Percentiles rank a stretch among this genome's conserved stretches.
Conservation (phyloP, 257 asterid genomes). For the Fraxinus anomala region DNA sequence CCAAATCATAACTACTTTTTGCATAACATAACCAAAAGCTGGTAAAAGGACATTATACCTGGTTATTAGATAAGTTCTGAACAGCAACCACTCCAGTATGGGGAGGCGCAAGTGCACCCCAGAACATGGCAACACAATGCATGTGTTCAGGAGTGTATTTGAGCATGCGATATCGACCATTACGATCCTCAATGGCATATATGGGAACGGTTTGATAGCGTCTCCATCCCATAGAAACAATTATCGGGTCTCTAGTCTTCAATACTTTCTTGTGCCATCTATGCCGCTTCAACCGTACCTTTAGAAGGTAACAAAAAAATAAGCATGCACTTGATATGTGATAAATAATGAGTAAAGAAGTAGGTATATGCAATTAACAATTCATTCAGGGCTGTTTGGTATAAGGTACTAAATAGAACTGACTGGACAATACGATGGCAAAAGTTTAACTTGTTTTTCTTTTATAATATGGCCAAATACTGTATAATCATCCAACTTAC, state of each 20-base stretch:
- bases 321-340: slow-evolving; percentile 1
- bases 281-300: slow-evolving; percentile 91
- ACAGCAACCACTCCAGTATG: slow-evolving; percentile 89
- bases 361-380: neutral
- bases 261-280: slow-evolving; percentile 96
- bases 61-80: slow-evolving; percentile 84
- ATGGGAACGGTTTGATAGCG: slow-evolving; percentile 90
- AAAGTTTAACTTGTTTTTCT: neutral
- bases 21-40: slow-evolving; percentile 10
- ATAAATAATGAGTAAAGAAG: neutral
- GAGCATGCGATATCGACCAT: slow-evolving; percentile 95
- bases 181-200: slow-evolving; percentile 88
- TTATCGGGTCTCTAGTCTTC: slow-evolving; percentile 95
- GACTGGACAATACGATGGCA: neutral
- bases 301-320: slow-evolving; percentile 24
- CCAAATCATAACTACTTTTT: slow-evolving; percentile 3
- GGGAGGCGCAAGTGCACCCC: slow-evolving; percentile 99
- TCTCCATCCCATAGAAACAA: slow-evolving; percentile 98
- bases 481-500: neutral
- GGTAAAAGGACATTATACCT: slow-evolving; percentile 42
- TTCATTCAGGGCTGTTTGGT: neutral
- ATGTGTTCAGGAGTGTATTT: slow-evolving; percentile 98
- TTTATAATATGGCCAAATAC: neutral
- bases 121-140: slow-evolving; percentile 99
- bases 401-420: neutral